phyloP scores from a whole-genome alignment of 139 green algal genomes.

The Chlamydomonas schloesseri region DNA sequence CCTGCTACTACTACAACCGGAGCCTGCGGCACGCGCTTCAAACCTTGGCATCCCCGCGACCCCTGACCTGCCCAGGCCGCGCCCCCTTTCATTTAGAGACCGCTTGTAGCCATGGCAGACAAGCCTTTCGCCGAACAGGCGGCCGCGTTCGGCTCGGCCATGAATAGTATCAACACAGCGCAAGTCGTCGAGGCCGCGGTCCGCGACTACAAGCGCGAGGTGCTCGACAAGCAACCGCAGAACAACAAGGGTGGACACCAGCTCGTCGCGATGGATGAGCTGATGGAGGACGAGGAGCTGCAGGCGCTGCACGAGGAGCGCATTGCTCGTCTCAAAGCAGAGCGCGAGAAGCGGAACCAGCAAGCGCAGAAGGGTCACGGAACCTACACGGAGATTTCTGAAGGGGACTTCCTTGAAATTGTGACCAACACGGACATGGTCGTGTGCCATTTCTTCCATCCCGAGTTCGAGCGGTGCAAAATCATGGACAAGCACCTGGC shows the following conservation, averaged over 20 bases:
- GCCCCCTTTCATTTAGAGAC: too few species aligned
- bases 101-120: background rate
- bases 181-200: slow-evolving; percentile 87
- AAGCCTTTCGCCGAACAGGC: slow-evolving; percentile 48
- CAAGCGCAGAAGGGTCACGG: slow-evolving; percentile 91
- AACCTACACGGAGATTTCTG: slow-evolving; percentile 77
- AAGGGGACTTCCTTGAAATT: slow-evolving; percentile 93
- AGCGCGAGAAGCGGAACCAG: slow-evolving; percentile 81
- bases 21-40: too few species aligned
- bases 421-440: slow-evolving; percentile 87
- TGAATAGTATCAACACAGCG: slow-evolving; percentile 87
- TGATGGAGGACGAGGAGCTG: slow-evolving; percentile 83
- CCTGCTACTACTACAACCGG: too few species aligned
- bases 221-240: slow-evolving; percentile 61
- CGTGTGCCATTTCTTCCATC: slow-evolving; percentile 95
- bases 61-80: too few species aligned
- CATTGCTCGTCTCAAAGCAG: slow-evolving; percentile 79
- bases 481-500: slow-evolving; percentile 95
- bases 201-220: slow-evolving; percentile 81
- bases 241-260: slow-evolving; percentile 22
- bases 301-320: slow-evolving; percentile 78
- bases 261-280: slow-evolving; percentile 81
- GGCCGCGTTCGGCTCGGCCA: slow-evolving; percentile 74
- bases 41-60: too few species aligned
- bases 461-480: slow-evolving; percentile 97